Conservation (phyloP, 129 eudicot species). For the Tagetes patula region DNA sequence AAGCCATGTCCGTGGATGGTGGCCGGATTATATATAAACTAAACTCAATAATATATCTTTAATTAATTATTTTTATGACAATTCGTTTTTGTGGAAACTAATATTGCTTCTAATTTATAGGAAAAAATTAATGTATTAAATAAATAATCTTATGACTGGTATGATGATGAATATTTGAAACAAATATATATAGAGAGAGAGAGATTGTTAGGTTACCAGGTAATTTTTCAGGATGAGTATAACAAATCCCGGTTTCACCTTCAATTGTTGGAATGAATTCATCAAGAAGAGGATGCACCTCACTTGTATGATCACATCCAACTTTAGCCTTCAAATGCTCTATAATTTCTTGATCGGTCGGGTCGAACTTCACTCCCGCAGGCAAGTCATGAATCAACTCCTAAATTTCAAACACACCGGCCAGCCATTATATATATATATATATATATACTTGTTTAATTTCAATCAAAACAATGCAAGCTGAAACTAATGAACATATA, state of each 20-base stretch:
- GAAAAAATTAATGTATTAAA: not conserved
- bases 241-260: slow-evolving; percentile 94
- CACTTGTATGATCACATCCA: slow-evolving; percentile 38
- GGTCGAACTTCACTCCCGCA: slow-evolving; percentile 97
- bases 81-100: not conserved
- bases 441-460: too few relatives aligned
- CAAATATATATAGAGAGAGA: too few relatives aligned
- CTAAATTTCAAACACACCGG: slow-evolving; percentile 14
- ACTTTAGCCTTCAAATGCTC: slow-evolving; percentile 89
- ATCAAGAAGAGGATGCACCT: slow-evolving; percentile 78
- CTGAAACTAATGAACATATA: not conserved
- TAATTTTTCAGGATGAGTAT: slow-evolving; percentile 91
- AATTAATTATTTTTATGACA: not conserved
- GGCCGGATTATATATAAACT: not conserved
- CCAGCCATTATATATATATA: not conserved
- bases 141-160: not conserved
- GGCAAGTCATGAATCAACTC: slow-evolving; percentile 69
- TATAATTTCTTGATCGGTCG: slow-evolving; percentile 81
- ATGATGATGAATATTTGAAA: too few relatives aligned
- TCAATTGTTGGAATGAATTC: slow-evolving; percentile 86
- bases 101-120: not conserved
- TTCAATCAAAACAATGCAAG: too few relatives aligned
- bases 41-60: not conserved
- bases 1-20: not conserved
- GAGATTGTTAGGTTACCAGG: slow-evolving; percentile 51